These are phyloP conservation scores for Sanghuangporus sanghuang DNA, from an alignment of 1,284 basidiomycete genomes.

Conservation along the genomic window DNA sequence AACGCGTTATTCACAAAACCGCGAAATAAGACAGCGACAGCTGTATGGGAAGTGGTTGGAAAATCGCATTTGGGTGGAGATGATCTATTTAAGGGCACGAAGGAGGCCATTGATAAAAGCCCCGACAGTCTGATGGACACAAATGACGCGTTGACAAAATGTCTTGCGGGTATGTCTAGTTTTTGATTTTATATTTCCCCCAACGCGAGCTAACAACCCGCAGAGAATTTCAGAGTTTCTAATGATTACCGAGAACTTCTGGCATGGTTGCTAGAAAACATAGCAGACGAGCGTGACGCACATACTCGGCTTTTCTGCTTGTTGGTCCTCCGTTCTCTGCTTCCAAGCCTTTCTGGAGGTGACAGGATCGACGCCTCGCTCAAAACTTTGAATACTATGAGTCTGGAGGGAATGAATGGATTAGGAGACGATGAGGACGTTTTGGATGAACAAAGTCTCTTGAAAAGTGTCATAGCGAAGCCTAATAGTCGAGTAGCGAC, in stretches of 20 bases:
- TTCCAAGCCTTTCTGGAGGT: constrained; percentile 49
- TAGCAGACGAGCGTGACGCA: constrained; percentile 39
- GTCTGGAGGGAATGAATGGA: constrained; percentile 40
- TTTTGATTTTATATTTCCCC: neutral
- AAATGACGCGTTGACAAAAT: constrained; percentile 48
- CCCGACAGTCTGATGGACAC: constrained; percentile 42
- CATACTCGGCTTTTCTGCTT: constrained; percentile 55
- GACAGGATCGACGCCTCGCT: constrained; percentile 51
- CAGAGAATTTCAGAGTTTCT: constrained; percentile 59
- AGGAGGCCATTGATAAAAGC: constrained; percentile 26
- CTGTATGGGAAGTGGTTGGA: constrained; percentile 60
- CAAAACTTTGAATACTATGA: constrained; percentile 42
- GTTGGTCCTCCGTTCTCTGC: constrained; percentile 51
- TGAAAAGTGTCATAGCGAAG: constrained; percentile 47
- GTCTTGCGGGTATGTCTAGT: constrained; percentile 52
- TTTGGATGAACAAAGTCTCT: constrained; percentile 31
- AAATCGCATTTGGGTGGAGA: constrained; percentile 30
- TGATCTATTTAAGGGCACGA: constrained; percentile 18
- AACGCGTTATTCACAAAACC: constrained; percentile 70
- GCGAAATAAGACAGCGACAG: constrained; percentile 53
- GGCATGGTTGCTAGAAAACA: constrained; percentile 40
- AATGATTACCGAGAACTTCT: constrained; percentile 36
- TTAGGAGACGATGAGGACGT: constrained; percentile 34
- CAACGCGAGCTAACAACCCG: neutral
- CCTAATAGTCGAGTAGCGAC: constrained; percentile 52